Evolutionary conservation across 2,329 filamentous ascomycete genomes (phyloP).

Genomic region (Trichophyton schoenleinii): DNA sequence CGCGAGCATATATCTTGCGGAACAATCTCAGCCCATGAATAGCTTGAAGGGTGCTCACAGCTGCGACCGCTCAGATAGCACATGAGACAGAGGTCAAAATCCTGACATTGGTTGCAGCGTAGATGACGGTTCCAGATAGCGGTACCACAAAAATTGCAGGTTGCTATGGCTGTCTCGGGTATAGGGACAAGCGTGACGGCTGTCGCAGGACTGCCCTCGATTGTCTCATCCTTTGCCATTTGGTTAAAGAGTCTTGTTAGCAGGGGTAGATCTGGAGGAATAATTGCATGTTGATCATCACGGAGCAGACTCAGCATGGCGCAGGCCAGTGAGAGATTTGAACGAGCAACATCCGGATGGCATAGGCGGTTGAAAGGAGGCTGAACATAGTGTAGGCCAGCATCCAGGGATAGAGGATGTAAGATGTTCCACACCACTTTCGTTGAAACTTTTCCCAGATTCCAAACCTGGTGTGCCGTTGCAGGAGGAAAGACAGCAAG

Average conservation of each 20-base stretch:
- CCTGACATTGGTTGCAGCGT: constrained; percentile 25
- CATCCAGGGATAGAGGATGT: constrained; percentile 23
- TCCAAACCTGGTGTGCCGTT: constrained; percentile 28
- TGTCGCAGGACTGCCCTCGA: constrained; percentile 15
- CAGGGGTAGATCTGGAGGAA: constrained; percentile 19
- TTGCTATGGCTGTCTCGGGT: constrained; percentile 23
- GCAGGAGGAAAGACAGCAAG: constrained; percentile 27
- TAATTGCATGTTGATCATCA: constrained; percentile 12
- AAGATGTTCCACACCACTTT: constrained; percentile 29
- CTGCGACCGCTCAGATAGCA: constrained; percentile 26
- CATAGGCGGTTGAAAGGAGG: constrained; percentile 25
- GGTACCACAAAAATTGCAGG: constrained; percentile 26
- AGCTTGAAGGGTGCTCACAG: constrained; percentile 24
- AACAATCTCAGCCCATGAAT: constrained; percentile 25
- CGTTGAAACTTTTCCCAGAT: constrained; percentile 23
- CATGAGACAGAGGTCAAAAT: constrained; percentile 26
- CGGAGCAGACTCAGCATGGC: constrained; percentile 22
- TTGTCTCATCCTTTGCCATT: constrained; percentile 24
- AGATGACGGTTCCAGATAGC: constrained; percentile 30
- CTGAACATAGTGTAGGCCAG: constrained; percentile 25
- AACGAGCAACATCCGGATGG: constrained; percentile 24
- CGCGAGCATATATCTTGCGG: constrained; percentile 19
- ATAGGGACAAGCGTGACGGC: constrained; percentile 20
- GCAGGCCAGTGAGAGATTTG: constrained; percentile 20
- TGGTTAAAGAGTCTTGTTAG: constrained; percentile 21